Conservation (phyloP, 2,329 filamentous ascomycete genomes). For the Amphichorda felina region DNA sequence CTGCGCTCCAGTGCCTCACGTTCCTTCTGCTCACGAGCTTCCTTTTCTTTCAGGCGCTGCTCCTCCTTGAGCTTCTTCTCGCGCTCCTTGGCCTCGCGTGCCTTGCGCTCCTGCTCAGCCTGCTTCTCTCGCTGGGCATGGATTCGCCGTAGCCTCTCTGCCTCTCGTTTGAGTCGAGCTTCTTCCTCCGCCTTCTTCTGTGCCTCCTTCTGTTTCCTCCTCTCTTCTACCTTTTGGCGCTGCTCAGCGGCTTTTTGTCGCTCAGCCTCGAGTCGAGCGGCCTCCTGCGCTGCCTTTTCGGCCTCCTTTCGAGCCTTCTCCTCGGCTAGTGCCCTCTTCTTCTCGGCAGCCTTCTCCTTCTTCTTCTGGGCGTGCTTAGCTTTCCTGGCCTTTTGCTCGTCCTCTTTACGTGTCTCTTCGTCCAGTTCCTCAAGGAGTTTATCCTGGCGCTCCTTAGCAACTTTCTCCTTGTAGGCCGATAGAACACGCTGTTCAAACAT, state of each 20-base stretch:
- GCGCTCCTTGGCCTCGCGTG: slow-evolving; percentile 46
- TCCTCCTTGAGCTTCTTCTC: slow-evolving; percentile 83
- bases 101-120: slow-evolving; percentile 73
- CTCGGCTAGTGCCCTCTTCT: slow-evolving; percentile 82
- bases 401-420: slow-evolving; percentile 66
- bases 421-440: slow-evolving; percentile 85
- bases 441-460: slow-evolving; percentile 81
- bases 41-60: slow-evolving; percentile 67
- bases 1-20: slow-evolving; percentile 55
- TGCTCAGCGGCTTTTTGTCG: slow-evolving; percentile 72
- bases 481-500: slow-evolving; percentile 99
- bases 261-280: slow-evolving; percentile 62
- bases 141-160: slow-evolving; percentile 65
- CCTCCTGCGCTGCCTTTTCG: slow-evolving; percentile 80
- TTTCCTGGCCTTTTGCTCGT: slow-evolving; percentile 81
- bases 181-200: slow-evolving; percentile 87
- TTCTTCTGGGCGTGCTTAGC: slow-evolving; percentile 89
- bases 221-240: slow-evolving; percentile 74
- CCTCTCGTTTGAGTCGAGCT: slow-evolving; percentile 72
- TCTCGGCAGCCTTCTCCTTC: slow-evolving; percentile 84
- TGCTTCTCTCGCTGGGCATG: slow-evolving; percentile 81
- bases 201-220: slow-evolving; percentile 80
- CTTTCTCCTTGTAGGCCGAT: slow-evolving; percentile 95
- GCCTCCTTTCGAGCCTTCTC: slow-evolving; percentile 81
- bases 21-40: slow-evolving; percentile 57